A percentile compares a stretch with the other conserved stretches of the same genome.
phyloP scores from a whole-genome alignment of 768 basidiomycete species.

The Rhodotorula paludigena region DNA sequence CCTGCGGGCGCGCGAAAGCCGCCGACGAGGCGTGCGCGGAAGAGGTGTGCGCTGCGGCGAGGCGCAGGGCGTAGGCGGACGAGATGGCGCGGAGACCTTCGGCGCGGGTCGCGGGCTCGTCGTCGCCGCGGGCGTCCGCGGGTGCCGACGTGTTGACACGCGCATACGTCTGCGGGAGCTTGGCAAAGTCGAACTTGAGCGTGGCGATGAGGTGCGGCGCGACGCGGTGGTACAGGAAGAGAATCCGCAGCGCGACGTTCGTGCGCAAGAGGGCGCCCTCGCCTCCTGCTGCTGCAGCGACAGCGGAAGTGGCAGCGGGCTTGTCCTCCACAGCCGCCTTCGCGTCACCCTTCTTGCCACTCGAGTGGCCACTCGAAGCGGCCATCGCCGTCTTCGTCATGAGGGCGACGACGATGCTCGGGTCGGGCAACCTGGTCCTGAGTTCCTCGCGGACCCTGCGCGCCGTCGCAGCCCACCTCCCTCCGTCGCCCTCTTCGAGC shows the following conservation, averaged over 20 bases:
- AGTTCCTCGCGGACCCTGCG: constrained; percentile 66
- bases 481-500: constrained; percentile 63
- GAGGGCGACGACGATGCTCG: constrained; percentile 77
- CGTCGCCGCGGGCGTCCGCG: not conserved
- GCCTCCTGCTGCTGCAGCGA: constrained; percentile 44
- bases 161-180: constrained; percentile 50
- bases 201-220: constrained; percentile 70
- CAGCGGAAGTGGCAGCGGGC: constrained; percentile 43
- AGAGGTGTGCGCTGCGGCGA: constrained; percentile 62
- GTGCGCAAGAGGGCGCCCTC: constrained; percentile 55
- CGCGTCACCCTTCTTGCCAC: not conserved
- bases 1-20: constrained; percentile 54
- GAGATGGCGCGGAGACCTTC: constrained; percentile 45
- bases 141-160: not conserved
- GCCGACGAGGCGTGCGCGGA: not conserved
- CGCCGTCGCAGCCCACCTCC: constrained; percentile 57
- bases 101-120: constrained; percentile 1
- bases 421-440: constrained; percentile 65
- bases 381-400: constrained; percentile 35
- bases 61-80: constrained; percentile 58
- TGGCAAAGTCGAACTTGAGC: constrained; percentile 78
- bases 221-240: constrained; percentile 78
- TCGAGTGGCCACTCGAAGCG: not conserved
- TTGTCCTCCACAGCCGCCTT: not conserved
- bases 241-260: constrained; percentile 71